Evolutionary conservation across 805 yeast genomes (phyloP), one percentile per base, ranked within the genome.

Genomic region (Wickerhamiella hasegawae): DNA sequence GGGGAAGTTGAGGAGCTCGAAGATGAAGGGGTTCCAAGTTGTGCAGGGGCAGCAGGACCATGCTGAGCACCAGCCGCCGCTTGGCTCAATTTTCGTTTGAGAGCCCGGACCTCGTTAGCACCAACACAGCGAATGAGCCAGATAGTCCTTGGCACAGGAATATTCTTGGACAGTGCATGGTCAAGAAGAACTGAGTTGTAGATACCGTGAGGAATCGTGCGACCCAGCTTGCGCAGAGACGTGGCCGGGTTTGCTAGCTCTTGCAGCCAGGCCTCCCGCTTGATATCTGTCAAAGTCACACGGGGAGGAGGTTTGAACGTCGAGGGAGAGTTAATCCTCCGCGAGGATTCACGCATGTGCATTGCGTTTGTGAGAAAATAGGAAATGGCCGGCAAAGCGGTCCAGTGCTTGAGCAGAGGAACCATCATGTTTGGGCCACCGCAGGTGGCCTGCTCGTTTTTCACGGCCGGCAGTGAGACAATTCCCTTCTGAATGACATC

Each of bases 101-200:
- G 47, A 12, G 71, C 71, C 19, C 79, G 54, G 23, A 73, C 62
- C 46, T 83, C 94, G 42, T 84, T 79, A 10, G 80, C 74, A 18
- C 85, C 74, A 3, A 85, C 82, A 54, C 95, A 82, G 43, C 81
- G 72, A 3, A 87, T 78, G 40, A 90, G 68, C 98, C 98, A 87
- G 2, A 87, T 55, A 0, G 95, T 94, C 40, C 96, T 62, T n/a
- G 68, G 52, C 2, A 78, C 59, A 0, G 97, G 95, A 0, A 87
- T 74, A 23, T 60, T 58, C 48, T 76, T 74, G 18, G 59, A 48
- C 40, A 77, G 67, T 43, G 92, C 68, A 40, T 76, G 80, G 42
- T 84, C 95, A 3, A 87, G 52, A 15, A 87, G 60, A 1, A 68
- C 65, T 44, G 72, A 71, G 51, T 81, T 79, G 43, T 85, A 63